A percentile compares a stretch with the other conserved stretches of the same genome.
Evolutionary conservation across 495 filamentous ascomycete genomes (phyloP).

Genomic region (Neurospora discreta): DNA sequence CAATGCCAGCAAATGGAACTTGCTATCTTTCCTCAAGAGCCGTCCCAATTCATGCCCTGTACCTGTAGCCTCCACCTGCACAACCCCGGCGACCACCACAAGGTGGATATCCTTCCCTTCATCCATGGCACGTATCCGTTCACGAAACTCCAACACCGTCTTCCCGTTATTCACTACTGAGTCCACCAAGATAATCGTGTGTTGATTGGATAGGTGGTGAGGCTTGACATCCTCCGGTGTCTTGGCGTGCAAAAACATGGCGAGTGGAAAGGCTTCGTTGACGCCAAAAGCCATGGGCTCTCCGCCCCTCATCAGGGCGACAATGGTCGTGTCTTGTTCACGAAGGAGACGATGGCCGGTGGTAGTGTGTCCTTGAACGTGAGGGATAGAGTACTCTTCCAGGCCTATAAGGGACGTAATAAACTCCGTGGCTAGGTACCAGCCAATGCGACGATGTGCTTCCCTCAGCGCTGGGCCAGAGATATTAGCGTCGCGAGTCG

Average conservation of each 20-base stretch:
- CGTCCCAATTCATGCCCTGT: conserved; percentile 13
- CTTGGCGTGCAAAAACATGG: conserved; percentile 47
- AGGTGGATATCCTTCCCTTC: conserved; percentile 29
- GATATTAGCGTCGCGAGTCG: conserved; percentile 41
- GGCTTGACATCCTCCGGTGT: conserved; percentile 32
- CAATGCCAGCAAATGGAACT: conserved; percentile 38
- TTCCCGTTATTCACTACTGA: conserved; percentile 51
- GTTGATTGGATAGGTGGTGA: conserved; percentile 29
- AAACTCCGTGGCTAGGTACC: conserved; percentile 43
- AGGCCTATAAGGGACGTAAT: conserved; percentile 40
- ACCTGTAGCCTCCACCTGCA: conserved; percentile 34
- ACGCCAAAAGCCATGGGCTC: conserved; percentile 58
- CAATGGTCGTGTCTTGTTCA: conserved; percentile 44
- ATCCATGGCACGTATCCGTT: conserved; percentile 32
- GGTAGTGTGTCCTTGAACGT: conserved; percentile 42
- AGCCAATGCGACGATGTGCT: conserved; percentile 40
- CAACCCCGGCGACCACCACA: conserved; percentile 47
- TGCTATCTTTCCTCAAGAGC: conserved; percentile 11
- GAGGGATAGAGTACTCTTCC: conserved; percentile 39
- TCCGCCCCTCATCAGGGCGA: conserved; percentile 55
- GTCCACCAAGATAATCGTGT: conserved; percentile 47
- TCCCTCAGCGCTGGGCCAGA: conserved; percentile 38
- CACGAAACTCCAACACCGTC: conserved; percentile 41
- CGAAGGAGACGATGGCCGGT: conserved; percentile 40
- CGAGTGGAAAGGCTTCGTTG: conserved; percentile 41